Evolutionary conservation across 2,329 filamentous ascomycete genomes (phyloP).

Genomic region (Alternaria triticina): DNA sequence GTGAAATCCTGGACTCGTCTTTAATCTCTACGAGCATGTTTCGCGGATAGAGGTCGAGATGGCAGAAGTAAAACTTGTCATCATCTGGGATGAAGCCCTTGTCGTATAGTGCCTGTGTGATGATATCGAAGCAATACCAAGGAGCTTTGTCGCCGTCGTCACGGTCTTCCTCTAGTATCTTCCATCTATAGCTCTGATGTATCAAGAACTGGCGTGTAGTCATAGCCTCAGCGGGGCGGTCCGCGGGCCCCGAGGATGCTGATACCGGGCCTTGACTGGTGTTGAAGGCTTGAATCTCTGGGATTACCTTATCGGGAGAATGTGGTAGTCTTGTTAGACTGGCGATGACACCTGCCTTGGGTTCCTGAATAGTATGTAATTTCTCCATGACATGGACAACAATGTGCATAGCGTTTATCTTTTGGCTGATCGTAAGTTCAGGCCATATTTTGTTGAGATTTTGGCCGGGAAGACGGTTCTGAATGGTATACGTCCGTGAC

Average conservation of each 20-base stretch:
- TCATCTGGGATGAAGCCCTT: constrained; percentile 11
- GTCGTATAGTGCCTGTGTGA: constrained; percentile 15
- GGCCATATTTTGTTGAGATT: not conserved
- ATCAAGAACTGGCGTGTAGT: not conserved
- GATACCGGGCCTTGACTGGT: not conserved
- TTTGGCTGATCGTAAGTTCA: not conserved
- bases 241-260: not conserved
- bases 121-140: constrained; percentile 11
- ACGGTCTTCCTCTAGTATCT: not conserved
- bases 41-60: constrained; percentile 20
- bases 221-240: not conserved
- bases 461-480: not conserved
- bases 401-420: not conserved
- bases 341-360: not conserved
- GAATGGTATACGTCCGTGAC: not conserved
- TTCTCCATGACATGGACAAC: not conserved
- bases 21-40: constrained; percentile 27
- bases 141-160: not conserved
- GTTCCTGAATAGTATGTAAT: not conserved
- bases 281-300: not conserved
- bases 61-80: constrained; percentile 11
- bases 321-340: fast-evolving
- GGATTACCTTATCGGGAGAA: fast-evolving
- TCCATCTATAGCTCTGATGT: not conserved
- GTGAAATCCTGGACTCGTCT: constrained; percentile 6